Percentiles rank a stretch among this genome's conserved stretches.
Evolutionary conservation across 306 rosid genomes (phyloP).

Genomic region (Neltuma alba): DNA sequence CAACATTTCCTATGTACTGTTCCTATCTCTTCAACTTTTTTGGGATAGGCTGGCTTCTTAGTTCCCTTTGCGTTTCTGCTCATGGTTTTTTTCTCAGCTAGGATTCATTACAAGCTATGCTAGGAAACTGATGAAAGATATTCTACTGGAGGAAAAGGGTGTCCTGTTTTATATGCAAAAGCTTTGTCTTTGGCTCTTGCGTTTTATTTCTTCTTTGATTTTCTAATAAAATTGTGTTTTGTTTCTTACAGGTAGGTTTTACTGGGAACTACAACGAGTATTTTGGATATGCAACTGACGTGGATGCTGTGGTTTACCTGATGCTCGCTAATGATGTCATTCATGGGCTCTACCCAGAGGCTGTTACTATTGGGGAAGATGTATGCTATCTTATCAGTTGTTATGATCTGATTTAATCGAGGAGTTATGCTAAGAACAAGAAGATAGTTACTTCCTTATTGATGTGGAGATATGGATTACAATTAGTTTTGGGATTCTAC

Average conservation of each 20-base stretch:
- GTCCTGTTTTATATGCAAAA: not conserved
- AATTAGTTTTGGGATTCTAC: not conserved
- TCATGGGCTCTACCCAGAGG: slow-evolving; percentile 94
- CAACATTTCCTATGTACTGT: not conserved
- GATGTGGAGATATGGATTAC: not conserved
- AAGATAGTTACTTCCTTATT: not conserved
- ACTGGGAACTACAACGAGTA: slow-evolving; percentile 94
- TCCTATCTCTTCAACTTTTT: not conserved
- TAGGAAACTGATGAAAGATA: not conserved
- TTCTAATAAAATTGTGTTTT: not conserved
- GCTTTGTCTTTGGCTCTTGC: not conserved
- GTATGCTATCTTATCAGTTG: slow-evolving; percentile 55
- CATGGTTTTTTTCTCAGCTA: not conserved
- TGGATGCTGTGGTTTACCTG: slow-evolving; percentile 90
- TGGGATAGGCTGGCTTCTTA: not conserved
- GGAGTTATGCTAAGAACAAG: not conserved
- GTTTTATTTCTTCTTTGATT: not conserved
- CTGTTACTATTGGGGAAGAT: slow-evolving; percentile 94
- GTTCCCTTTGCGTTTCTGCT: not conserved
- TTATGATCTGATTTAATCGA: not conserved
- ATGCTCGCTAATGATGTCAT: slow-evolving; percentile 98
- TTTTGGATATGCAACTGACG: slow-evolving; percentile 86
- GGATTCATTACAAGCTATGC: not conserved
- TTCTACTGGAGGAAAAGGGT: not conserved
- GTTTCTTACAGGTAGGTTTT: slow-evolving; percentile 66